A percentile compares a stretch with the other conserved stretches of the same genome.
phyloP scores from a whole-genome alignment of 2,329 filamentous ascomycete genomes.

The Xylaria sp. region DNA sequence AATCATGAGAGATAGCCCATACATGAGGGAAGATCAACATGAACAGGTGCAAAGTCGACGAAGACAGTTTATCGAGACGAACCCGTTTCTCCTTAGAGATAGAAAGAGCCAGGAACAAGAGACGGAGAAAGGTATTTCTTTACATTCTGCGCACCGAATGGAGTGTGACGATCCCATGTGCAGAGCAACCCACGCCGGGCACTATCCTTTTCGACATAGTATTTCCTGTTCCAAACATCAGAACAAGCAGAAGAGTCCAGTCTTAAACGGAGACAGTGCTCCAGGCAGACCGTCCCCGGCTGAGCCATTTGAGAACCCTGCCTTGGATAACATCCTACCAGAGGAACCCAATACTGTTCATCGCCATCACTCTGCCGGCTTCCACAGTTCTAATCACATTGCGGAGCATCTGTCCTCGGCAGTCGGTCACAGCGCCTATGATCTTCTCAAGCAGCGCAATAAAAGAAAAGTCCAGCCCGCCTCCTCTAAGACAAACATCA shows the following conservation, averaged over 20 bases:
- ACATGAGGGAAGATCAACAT: slow-evolving; percentile 5
- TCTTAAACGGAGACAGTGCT: slow-evolving; percentile 1
- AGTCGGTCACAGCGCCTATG: slow-evolving; percentile 33
- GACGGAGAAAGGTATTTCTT: slow-evolving; percentile 6
- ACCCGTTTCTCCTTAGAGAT: slow-evolving; percentile 45
- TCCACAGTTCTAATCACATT: slow-evolving; percentile 52
- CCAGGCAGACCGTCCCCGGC: slow-evolving; percentile 1
- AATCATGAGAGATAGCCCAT: background rate
- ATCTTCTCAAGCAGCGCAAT: slow-evolving; percentile 21
- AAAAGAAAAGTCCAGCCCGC: background rate
- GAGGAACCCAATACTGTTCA: slow-evolving; percentile 32
- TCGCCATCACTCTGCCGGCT: slow-evolving; percentile 49
- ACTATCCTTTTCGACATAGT: slow-evolving; percentile 50
- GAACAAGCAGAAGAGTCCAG: slow-evolving; percentile 38
- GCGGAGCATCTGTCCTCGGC: slow-evolving; percentile 50
- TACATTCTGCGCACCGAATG: slow-evolving; percentile 30
- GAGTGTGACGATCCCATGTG: slow-evolving; percentile 49
- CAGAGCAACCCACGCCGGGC: slow-evolving; percentile 47
- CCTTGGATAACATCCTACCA: slow-evolving; percentile 9
- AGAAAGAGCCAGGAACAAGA: slow-evolving; percentile 29
- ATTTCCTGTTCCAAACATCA: slow-evolving; percentile 48
- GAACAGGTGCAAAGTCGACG: slow-evolving; percentile 10
- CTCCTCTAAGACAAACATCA: slow-evolving; percentile 15
- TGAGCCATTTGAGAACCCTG: slow-evolving; percentile 11
- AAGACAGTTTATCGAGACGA: slow-evolving; percentile 38